Base-by-base conservation (phyloP, 495 filamentous ascomycete genomes). In the Beverwykella pulmonaria region DNA sequence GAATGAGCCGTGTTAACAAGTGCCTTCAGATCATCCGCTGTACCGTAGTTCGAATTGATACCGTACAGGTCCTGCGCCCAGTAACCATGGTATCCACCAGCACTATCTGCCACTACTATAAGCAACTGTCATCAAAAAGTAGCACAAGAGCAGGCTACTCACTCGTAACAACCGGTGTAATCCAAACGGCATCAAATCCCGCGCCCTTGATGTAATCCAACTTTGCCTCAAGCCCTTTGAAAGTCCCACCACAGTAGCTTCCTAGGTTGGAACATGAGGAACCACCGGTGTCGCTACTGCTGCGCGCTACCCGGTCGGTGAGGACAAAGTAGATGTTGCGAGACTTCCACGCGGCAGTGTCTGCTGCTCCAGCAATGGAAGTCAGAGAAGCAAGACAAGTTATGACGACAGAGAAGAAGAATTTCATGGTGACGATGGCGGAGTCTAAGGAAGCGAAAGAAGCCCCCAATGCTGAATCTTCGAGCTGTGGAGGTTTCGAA, bases 211-310 rank as follows among this genome's bases (percentile, higher is more conserved):
- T 89, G 68, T 90, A 83, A 74, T 88, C 87, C 32, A 90, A 77
- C 63, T 87, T 82, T 34, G 87, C 82, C 59, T 87, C 86, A 53
- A 95, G 83, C 9, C 91, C 91, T 60, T 80, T 78, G 80, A 86
- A 93, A 29, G 86, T 87, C 9, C 91, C 91, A 53, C 90, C 90
- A 65, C 90, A 95, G 79, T 92, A 93, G 52, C 81, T 79, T 7
- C 77, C 54, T 46, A 75, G 61, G 2, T 75, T 76, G 9, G 83
- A 73, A 77, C 86, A 75, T 69, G 81, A 83, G 50, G 77, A 61
- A 59, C 76, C 73, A 65, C 84, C 86, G 0, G 84, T 89, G 36
- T 85, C 88, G 29, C 82, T 82, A 74, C 90, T 81, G n/a, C 85
- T 84, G 22, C 86, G 84, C 19, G 86, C 90, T 17, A 52, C 30